These are phyloP conservation scores for Colletotrichum orchidophilum DNA, from an alignment of 2,329 filamentous ascomycete species.

Conservation along the genomic window DNA sequence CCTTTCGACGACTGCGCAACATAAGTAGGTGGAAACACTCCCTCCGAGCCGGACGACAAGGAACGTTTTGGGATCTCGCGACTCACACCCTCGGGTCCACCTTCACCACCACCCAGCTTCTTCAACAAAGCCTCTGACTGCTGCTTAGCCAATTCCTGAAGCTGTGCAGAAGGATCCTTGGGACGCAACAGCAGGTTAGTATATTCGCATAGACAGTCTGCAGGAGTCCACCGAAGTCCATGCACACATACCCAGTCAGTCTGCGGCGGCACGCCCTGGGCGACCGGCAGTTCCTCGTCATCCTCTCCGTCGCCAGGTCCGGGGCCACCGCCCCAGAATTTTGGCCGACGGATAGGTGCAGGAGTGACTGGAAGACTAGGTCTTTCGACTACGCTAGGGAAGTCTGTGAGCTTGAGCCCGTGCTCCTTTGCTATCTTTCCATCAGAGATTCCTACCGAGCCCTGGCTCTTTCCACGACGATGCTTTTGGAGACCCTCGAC, in stretches of 20 bases:
- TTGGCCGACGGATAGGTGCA: constrained; percentile 76
- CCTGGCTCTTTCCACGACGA: constrained; percentile 49
- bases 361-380: constrained; percentile 92
- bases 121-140: constrained; percentile 71
- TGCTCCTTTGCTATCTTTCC: constrained; percentile 41
- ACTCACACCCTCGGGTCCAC: constrained; percentile 42
- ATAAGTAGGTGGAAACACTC: constrained; percentile 54
- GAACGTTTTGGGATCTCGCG: constrained; percentile 58
- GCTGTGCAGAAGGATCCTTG: constrained; percentile 76
- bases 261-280: constrained; percentile 87
- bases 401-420: constrained; percentile 81
- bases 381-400: constrained; percentile 82
- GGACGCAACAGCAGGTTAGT: constrained; percentile 60
- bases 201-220: constrained; percentile 64
- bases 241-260: constrained; percentile 92
- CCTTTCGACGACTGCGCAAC: constrained; percentile 47
- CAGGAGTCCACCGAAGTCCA: constrained; percentile 57
- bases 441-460: constrained; percentile 34
- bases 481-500: constrained; percentile 79
- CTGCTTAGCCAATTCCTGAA: constrained; percentile 74
- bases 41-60: constrained; percentile 64
- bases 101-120: constrained; percentile 54
- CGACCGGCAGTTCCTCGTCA: constrained; percentile 71
- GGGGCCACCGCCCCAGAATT: constrained; percentile 68
- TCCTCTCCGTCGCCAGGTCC: constrained; percentile 59